A percentile compares a stretch with the other conserved stretches of the same genome.
These are phyloP conservation scores for Casuarina glauca DNA, from an alignment of 306 rosid species.

Conservation along the genomic window DNA sequence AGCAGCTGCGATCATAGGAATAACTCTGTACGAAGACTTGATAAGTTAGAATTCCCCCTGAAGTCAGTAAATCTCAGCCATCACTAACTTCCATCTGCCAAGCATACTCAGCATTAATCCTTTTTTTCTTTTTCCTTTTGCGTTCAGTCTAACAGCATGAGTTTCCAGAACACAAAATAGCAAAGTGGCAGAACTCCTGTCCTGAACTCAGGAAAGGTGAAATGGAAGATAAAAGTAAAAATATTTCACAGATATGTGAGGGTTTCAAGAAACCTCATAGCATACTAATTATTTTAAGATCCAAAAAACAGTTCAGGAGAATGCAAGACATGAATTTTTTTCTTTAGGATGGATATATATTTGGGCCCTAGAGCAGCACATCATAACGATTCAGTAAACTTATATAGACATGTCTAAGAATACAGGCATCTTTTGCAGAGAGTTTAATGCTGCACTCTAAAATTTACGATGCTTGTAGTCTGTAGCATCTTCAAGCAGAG, in stretches of 20 bases:
- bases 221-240: not conserved
- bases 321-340: too few species aligned
- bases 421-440: not conserved
- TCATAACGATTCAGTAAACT: not conserved
- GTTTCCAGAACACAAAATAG: not conserved
- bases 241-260: not conserved
- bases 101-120: not conserved
- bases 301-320: not conserved
- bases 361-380: not conserved
- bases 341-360: too few species aligned
- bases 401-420: not conserved
- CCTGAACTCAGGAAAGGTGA: not conserved
- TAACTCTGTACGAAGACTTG: too few species aligned
- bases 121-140: not conserved
- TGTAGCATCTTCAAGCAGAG: conserved; percentile 26
- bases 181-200: not conserved
- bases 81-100: too few species aligned
- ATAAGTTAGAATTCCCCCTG: too few species aligned
- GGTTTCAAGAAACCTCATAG: not conserved
- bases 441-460: not conserved
- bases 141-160: not conserved
- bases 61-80: too few species aligned
- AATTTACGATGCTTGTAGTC: conserved; percentile 22
- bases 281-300: not conserved
- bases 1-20: too few species aligned